Evolutionary conservation across 805 yeast genomes (phyloP).

Genomic region (Kazachstania viticola): DNA sequence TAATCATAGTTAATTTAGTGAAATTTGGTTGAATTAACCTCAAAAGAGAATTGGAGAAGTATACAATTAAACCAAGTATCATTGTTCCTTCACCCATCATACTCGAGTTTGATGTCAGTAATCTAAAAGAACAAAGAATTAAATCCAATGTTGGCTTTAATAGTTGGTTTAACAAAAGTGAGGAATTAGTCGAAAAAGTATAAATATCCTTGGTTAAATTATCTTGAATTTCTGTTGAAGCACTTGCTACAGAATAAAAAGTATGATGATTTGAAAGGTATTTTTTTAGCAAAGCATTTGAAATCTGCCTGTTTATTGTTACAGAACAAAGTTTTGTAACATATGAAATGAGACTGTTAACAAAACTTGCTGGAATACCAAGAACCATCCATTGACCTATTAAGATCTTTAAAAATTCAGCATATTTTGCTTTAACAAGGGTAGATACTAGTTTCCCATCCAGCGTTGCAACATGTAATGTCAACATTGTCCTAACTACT

Average conservation of each 20-base stretch:
- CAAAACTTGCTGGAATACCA: slow-evolving; percentile 77
- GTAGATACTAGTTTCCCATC: slow-evolving; percentile 82
- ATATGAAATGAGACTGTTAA: slow-evolving; percentile 58
- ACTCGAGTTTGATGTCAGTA: slow-evolving; percentile 37
- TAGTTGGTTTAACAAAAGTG: slow-evolving; percentile 70
- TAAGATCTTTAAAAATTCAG: slow-evolving; percentile 49
- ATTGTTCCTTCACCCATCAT: slow-evolving; percentile 62
- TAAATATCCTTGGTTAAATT: slow-evolving; percentile 63
- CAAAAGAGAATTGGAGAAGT: slow-evolving; percentile 62
- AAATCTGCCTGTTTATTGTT: slow-evolving; percentile 51
- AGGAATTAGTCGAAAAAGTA: slow-evolving; percentile 57
- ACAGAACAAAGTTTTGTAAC: slow-evolving; percentile 47
- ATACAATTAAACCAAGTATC: slow-evolving; percentile 68
- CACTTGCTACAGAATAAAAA: slow-evolving; percentile 18
- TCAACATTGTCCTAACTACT: slow-evolving; percentile 56
- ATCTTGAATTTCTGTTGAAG: slow-evolving; percentile 17
- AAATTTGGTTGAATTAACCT: slow-evolving; percentile 82
- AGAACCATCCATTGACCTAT: slow-evolving; percentile 65
- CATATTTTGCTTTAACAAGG: slow-evolving; percentile 58
- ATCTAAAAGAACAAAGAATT: slow-evolving; percentile 66
- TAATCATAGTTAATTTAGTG: slow-evolving; percentile 63
- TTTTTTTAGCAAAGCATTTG: slow-evolving; percentile 49
- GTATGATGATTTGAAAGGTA: slow-evolving; percentile 50
- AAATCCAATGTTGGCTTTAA: slow-evolving; percentile 77
- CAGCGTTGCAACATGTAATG: slow-evolving; percentile 72